Evolutionary conservation across 768 basidiomycete genomes (phyloP).

Genomic region (Russula vinacea): DNA sequence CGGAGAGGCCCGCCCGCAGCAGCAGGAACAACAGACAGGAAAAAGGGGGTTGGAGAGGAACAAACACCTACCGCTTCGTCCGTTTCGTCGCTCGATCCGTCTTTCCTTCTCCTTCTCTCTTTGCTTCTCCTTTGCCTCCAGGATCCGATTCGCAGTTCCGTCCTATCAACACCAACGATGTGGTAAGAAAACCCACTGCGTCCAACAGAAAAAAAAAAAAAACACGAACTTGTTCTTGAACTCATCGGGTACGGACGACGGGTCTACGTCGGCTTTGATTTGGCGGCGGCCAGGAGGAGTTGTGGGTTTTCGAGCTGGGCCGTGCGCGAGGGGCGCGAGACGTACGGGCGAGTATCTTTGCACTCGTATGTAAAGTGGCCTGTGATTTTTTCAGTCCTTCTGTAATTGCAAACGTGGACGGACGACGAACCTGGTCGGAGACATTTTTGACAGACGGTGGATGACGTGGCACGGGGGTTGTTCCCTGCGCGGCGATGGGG

Average conservation of each 20-base stretch:
- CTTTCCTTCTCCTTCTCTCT: slow-evolving; percentile 50
- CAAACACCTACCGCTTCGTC: slow-evolving; percentile 39
- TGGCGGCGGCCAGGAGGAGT: slow-evolving; percentile 44
- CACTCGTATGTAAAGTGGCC: slow-evolving; percentile 94
- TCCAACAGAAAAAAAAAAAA: background rate
- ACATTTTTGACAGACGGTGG: slow-evolving; percentile 82
- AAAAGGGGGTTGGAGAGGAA: background rate
- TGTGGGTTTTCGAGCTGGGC: slow-evolving; percentile 80
- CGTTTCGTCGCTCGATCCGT: slow-evolving; percentile 34
- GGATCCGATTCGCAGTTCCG: slow-evolving; percentile 81
- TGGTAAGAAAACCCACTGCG: background rate
- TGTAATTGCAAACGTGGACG: background rate
- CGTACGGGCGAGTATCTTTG: slow-evolving; percentile 75
- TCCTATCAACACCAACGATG: slow-evolving; percentile 41
- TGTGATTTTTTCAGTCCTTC: slow-evolving; percentile 30
- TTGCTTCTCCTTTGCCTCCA: slow-evolving; percentile 80
- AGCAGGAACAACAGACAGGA: too few relatives aligned
- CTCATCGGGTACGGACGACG: slow-evolving; percentile 84
- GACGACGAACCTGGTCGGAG: slow-evolving; percentile 54
- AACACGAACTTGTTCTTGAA: slow-evolving; percentile 72
- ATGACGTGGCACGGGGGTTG: slow-evolving; percentile 58
- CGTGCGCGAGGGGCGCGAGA: slow-evolving; percentile 85
- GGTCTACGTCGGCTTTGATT: slow-evolving; percentile 64
- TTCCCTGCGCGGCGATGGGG: slow-evolving; percentile 64
- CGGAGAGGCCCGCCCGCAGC: slow-evolving; percentile 20